A percentile compares a stretch with the other conserved stretches of the same genome.
Evolutionary conservation across 2,329 filamentous ascomycete genomes (phyloP).

Genomic region (Domatiomyces catenatus): DNA sequence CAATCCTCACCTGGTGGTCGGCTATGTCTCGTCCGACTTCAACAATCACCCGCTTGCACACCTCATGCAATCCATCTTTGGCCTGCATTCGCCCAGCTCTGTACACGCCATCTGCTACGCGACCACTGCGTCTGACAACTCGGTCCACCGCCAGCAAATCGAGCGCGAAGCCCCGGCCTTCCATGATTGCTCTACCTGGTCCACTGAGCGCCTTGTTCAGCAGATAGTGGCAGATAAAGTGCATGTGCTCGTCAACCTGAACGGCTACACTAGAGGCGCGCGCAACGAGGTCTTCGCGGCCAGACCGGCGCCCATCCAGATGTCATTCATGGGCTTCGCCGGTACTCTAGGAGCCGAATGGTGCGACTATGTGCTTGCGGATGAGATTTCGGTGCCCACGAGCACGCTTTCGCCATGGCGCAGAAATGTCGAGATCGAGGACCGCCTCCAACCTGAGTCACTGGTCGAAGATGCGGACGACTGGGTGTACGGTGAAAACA

Average conservation of each 20-base stretch:
- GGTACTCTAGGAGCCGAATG: constrained; percentile 92
- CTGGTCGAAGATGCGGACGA: constrained; percentile 54
- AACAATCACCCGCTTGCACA: constrained; percentile 96
- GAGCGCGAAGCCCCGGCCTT: constrained; percentile 86
- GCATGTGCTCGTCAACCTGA: constrained; percentile 92
- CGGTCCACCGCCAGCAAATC: constrained; percentile 78
- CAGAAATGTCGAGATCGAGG: constrained; percentile 57
- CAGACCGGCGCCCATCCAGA: constrained; percentile 84
- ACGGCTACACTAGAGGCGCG: constrained; percentile 93
- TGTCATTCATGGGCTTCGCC: constrained; percentile 99
- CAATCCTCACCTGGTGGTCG: constrained; percentile 68
- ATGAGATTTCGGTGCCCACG: constrained; percentile 69
- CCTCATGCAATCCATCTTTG: constrained; percentile 97
- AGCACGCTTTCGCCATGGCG: constrained; percentile 68
- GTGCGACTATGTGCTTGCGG: constrained; percentile 94
- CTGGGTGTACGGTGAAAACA: constrained; percentile 95
- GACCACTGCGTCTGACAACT: constrained; percentile 80
- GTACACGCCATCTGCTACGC: constrained; percentile 89
- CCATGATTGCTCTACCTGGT: constrained; percentile 73
- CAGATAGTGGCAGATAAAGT: constrained; percentile 80
- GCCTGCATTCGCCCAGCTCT: constrained; percentile 58
- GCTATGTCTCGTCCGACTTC: constrained; percentile 95
- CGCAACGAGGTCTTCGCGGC: constrained; percentile 95
- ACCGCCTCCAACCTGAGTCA: constrained; percentile 47
- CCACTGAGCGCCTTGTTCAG: constrained; percentile 64